Conservation (phyloP, 1,139 yeast genomes). For the Geotrichum fermentans region DNA sequence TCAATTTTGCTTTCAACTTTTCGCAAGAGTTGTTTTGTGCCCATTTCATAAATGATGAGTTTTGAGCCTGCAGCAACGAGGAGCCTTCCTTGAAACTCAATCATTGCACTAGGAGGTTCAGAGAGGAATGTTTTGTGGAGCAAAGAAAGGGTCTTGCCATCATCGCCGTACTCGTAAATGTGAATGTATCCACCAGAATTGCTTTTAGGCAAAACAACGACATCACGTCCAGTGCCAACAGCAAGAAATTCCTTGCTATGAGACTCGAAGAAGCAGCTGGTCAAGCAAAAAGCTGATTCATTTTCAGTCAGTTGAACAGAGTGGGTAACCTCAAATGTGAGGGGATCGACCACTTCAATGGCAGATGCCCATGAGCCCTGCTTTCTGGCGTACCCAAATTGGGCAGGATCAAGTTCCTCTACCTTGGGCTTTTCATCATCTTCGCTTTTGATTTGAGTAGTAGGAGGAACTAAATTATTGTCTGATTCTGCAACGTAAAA, state of each 20-base stretch:
- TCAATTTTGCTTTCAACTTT: slow-evolving; percentile 46
- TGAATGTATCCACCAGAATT: slow-evolving; percentile 40
- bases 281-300: slow-evolving; percentile 44
- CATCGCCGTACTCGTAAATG: slow-evolving; percentile 43
- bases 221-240: slow-evolving; percentile 47
- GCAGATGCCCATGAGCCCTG: slow-evolving; percentile 47
- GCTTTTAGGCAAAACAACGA: slow-evolving; percentile 39
- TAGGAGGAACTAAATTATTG: slow-evolving; percentile 29
- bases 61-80: slow-evolving; percentile 54
- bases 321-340: slow-evolving; percentile 39
- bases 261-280: slow-evolving; percentile 39
- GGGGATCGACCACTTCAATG: slow-evolving; percentile 48
- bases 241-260: slow-evolving; percentile 42
- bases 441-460: slow-evolving; percentile 7
- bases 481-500: slow-evolving; percentile 49
- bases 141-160: slow-evolving; percentile 43
- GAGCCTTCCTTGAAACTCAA: slow-evolving; percentile 56
- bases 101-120: slow-evolving; percentile 47
- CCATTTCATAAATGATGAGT: slow-evolving; percentile 65
- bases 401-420: slow-evolving; percentile 37
- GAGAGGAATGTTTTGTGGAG: slow-evolving; percentile 62
- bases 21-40: slow-evolving; percentile 70
- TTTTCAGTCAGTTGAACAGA: slow-evolving; percentile 42
- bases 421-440: slow-evolving; percentile 30
- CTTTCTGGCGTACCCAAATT: slow-evolving; percentile 41